Conservation (phyloP, 139 green algal genomes). For the Dunaliella sp. region DNA sequence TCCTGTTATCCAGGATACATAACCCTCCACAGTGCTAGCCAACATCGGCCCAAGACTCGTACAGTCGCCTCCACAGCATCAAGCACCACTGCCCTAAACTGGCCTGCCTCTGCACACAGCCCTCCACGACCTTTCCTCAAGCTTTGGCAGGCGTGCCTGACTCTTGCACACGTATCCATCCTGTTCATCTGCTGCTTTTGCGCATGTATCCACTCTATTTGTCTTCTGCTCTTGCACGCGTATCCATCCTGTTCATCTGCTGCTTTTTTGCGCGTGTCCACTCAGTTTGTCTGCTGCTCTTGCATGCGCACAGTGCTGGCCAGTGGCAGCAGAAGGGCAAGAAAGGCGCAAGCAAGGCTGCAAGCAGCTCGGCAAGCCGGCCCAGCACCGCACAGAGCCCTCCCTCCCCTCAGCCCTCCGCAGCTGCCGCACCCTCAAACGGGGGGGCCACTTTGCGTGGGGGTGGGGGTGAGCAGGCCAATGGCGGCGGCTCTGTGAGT, state of each 20-base stretch:
- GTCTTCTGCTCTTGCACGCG: neutral
- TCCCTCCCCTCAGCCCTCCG: neutral
- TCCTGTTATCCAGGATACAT: too few relatives aligned
- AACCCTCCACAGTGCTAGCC: too few relatives aligned
- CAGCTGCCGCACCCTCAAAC: neutral
- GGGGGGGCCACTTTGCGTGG: neutral
- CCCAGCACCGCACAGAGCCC: neutral
- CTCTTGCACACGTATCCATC: neutral
- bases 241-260: too few relatives aligned
- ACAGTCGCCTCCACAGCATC: too few relatives aligned
- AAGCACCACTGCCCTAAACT: too few relatives aligned
- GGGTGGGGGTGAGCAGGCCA: neutral
- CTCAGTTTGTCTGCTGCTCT: neutral
- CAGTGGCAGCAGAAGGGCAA: neutral
- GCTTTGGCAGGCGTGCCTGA: too few relatives aligned
- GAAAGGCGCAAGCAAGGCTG: neutral
- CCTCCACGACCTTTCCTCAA: too few relatives aligned
- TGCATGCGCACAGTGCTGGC: neutral
- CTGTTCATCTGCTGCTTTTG: too few relatives aligned
- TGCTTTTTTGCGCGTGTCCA: too few relatives aligned
- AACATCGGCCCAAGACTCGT: too few relatives aligned
- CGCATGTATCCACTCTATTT: neutral
- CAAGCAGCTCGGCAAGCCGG: neutral
- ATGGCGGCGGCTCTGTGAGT: conserved; percentile 39
- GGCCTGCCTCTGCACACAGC: too few relatives aligned